Conservation (phyloP, 2,329 filamentous ascomycete genomes). For the Mariannaea elegans region DNA sequence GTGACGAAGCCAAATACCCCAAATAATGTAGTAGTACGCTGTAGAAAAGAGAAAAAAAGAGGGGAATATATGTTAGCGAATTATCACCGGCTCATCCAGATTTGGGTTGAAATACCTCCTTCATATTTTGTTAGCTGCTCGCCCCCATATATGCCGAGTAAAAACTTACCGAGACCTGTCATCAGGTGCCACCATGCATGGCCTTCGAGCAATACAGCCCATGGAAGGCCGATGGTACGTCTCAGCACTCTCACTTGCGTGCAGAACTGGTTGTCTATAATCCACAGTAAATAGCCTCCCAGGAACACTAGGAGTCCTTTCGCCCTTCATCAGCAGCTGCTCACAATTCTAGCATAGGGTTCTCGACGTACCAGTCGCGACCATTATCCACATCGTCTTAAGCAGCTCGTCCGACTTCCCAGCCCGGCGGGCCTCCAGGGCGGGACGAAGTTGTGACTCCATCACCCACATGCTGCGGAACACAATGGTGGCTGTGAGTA, state of each 20-base stretch:
- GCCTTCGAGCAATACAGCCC: conserved; percentile 75
- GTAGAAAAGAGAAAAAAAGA: background rate
- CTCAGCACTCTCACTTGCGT: conserved; percentile 71
- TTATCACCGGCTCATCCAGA: background rate
- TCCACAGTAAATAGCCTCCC: conserved; percentile 80
- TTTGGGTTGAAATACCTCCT: conserved; percentile 30
- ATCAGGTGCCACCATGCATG: conserved; percentile 76
- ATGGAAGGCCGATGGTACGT: conserved; percentile 75
- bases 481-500: conserved; percentile 75
- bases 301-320: conserved; percentile 70
- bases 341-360: background rate
- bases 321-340: background rate
- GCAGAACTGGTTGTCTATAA: conserved; percentile 81
- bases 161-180: conserved; percentile 72
- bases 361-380: conserved; percentile 57
- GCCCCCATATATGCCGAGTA: background rate
- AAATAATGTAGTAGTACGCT: conserved; percentile 85
- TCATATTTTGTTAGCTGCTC: conserved; percentile 10
- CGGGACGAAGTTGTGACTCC: conserved; percentile 60
- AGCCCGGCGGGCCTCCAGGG: conserved; percentile 54
- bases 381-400: conserved; percentile 79
- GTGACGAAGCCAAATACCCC: conserved; percentile 83
- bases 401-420: conserved; percentile 58
- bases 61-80: conserved; percentile 23
- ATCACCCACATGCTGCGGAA: conserved; percentile 81